These are phyloP conservation scores for Xylariaceae sp. DNA, from an alignment of 2,329 filamentous ascomycete species.

Conservation along the genomic window DNA sequence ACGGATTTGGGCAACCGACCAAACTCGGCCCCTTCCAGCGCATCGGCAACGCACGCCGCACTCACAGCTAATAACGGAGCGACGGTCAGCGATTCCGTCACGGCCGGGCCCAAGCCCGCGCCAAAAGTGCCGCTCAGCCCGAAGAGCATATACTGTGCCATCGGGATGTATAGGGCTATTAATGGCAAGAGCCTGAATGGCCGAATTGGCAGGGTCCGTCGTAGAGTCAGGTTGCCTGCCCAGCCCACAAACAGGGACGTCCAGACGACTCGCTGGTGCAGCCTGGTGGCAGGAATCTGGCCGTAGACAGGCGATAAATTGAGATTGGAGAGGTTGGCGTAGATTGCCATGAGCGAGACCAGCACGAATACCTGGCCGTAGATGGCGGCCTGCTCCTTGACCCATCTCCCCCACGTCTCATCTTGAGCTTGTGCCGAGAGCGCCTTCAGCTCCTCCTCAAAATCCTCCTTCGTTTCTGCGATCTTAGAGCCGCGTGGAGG, in stretches of 20 bases:
- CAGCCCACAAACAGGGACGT: conserved; percentile 64
- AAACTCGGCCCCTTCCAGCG: conserved; percentile 55
- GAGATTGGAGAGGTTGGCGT: conserved; percentile 64
- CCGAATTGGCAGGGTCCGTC: conserved; percentile 39
- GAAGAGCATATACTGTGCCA: conserved; percentile 65
- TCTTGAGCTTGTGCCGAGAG: conserved; percentile 33
- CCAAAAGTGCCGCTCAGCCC: conserved; percentile 58
- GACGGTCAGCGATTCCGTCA: conserved; percentile 68
- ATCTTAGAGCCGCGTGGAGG: conserved; percentile 23
- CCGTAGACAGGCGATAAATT: conserved; percentile 84
- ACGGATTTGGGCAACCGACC: conserved; percentile 47
- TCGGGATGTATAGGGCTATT: conserved; percentile 67
- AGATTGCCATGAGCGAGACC: conserved; percentile 52
- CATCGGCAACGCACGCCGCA: conserved; percentile 54
- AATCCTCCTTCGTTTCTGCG: conserved; percentile 41
- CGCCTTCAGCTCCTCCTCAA: conserved; percentile 45
- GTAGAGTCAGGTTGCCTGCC: conserved; percentile 55
- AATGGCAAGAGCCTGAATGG: conserved; percentile 56
- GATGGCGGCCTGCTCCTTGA: conserved; percentile 29
- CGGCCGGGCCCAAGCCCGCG: conserved; percentile 62
- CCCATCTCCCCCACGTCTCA: conserved; percentile 26
- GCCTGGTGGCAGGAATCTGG: conserved; percentile 65
- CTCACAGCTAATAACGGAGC: conserved; percentile 61
- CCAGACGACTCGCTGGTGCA: conserved; percentile 61
- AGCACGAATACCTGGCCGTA: conserved; percentile 37